Evolutionary conservation across 208 protist species (phyloP), one percentile per base, ranked within the genome.

Genomic region (Crithidia expoeki): DNA sequence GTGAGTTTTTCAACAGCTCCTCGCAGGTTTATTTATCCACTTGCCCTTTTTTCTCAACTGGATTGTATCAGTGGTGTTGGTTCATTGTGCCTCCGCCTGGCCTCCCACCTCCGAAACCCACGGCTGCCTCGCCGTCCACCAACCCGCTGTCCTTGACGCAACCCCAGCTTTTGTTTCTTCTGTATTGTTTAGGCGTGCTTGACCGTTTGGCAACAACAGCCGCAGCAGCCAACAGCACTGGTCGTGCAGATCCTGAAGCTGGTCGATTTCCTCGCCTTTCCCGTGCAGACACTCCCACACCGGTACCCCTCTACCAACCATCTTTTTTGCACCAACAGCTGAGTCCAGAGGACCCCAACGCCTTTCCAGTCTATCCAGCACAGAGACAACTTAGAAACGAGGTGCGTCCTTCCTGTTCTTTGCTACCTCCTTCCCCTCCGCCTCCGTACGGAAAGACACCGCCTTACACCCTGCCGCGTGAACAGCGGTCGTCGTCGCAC

Each of bases 131-230:
- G 23, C 38, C 42, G 23, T 7, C 23, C 6, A 49, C 33, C n/a
- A 32, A 21, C 10, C 49, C 61, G 28, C 61, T 67, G 47, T 47
- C 30, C 34, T 67, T 67, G 33, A 67, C 61, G 21, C 61, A 67
- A 33, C 61, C 61, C 30, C 61, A 67, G 28, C 57, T 67, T 67
- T 27, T 67, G 21, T 67, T 57, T 25, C 61, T 47, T 0, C 47
- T 67, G 61, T 47, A 6, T 17, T 23, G 23, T 6, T 23, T 67
- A 0, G 23, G 44, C 7, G 34, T 23, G 28, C 61, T 67, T 0
- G 61, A 67, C 21, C 30, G 34, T 23, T n/a, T 19, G 0, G 61
- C 61, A 0, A 21, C 30, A 1, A 25, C 21, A 9, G 42, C 42
- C 5, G 12, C 36, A 12, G 36, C 36, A 40, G 36, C 36, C 5